phyloP scores from a whole-genome alignment of 345 rosid genomes.

The Sapria himalayana region DNA sequence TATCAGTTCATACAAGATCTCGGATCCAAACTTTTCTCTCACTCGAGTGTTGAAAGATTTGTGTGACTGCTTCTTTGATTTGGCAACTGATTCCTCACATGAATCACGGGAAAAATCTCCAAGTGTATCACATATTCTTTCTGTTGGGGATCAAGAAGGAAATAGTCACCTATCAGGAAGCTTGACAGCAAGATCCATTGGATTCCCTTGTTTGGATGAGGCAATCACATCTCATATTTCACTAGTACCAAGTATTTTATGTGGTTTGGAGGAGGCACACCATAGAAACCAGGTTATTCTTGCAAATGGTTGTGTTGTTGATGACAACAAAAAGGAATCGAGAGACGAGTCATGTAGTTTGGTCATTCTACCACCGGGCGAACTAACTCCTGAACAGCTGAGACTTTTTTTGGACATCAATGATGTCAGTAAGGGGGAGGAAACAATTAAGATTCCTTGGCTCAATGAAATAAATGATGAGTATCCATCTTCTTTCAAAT shows the following conservation, averaged over 20 bases:
- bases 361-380: slow-evolving; percentile 28
- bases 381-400: slow-evolving; percentile 23
- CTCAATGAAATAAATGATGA: slow-evolving; percentile 39
- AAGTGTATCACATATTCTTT: slow-evolving; percentile 14
- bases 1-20: slow-evolving; percentile 51
- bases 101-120: slow-evolving; percentile 32
- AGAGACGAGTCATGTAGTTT: slow-evolving; percentile 13
- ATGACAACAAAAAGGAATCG: slow-evolving; percentile 6
- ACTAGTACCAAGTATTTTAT: not conserved
- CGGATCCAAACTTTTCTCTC: slow-evolving; percentile 57
- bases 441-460: slow-evolving; percentile 50
- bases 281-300: not conserved
- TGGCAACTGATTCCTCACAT: slow-evolving; percentile 33
- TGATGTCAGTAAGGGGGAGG: slow-evolving; percentile 64
- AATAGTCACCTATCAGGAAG: slow-evolving; percentile 3
- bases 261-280: slow-evolving; percentile 1
- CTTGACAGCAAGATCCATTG: slow-evolving; percentile 7
- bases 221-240: slow-evolving; percentile 7
- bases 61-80: slow-evolving; percentile 57
- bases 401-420: slow-evolving; percentile 22
- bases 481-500: slow-evolving; percentile 35
- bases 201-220: slow-evolving; percentile 3
- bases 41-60: slow-evolving; percentile 49
- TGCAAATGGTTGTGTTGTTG: slow-evolving; percentile 15
- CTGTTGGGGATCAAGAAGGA: slow-evolving; percentile 8